A percentile compares a stretch with the other conserved stretches of the same genome.
phyloP scores from a whole-genome alignment of 306 rosid species.

The Betula pendula region DNA sequence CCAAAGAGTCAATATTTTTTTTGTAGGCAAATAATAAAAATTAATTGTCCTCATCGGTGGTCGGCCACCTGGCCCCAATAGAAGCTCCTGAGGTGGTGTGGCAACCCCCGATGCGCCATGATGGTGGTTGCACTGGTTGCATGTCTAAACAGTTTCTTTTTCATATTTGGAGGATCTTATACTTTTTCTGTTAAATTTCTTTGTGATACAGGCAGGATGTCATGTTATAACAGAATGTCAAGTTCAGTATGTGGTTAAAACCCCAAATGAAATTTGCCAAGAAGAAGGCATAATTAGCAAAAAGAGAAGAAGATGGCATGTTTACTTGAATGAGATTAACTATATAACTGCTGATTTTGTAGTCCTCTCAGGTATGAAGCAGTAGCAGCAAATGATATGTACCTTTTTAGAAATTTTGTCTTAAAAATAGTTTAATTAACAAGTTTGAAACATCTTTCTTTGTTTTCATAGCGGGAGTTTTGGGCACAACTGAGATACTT shows the following conservation, averaged over 20 bases:
- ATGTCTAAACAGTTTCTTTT: too few relatives aligned
- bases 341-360: slow-evolving; percentile 35
- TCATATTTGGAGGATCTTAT: not conserved
- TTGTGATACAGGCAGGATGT: slow-evolving; percentile 36
- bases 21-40: too few relatives aligned
- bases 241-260: slow-evolving; percentile 33
- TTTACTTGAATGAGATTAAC: slow-evolving; percentile 41
- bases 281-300: slow-evolving; percentile 1
- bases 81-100: too few relatives aligned
- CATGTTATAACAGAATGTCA: slow-evolving; percentile 28
- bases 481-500: slow-evolving; percentile 42
- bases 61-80: too few relatives aligned
- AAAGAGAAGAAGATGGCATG: slow-evolving; percentile 41
- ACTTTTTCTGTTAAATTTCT: not conserved
- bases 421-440: not conserved
- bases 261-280: not conserved
- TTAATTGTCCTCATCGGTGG: too few relatives aligned
- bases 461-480: slow-evolving; percentile 35
- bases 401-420: not conserved
- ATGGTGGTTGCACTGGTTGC: too few relatives aligned
- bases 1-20: too few relatives aligned
- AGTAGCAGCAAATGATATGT: not conserved
- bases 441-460: not conserved
- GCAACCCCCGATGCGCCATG: too few relatives aligned
- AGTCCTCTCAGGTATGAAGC: slow-evolving; percentile 36